phyloP scores from a whole-genome alignment of 345 rosid species.

The Psidium friedrichsthalianum region DNA sequence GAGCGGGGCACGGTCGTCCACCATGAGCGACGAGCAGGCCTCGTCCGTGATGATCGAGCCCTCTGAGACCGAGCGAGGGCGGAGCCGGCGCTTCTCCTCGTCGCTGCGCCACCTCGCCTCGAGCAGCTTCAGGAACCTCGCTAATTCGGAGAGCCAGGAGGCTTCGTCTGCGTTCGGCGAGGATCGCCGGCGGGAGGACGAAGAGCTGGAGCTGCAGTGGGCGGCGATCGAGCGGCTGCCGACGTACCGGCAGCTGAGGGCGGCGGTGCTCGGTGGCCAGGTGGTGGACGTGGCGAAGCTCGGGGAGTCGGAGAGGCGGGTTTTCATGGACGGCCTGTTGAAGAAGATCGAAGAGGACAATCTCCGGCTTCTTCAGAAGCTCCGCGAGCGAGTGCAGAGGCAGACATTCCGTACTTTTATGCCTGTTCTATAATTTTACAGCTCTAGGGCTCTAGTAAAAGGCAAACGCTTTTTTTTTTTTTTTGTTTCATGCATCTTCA shows the following conservation, averaged over 20 bases:
- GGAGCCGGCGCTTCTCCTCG: not conserved
- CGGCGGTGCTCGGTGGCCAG: conserved; percentile 12
- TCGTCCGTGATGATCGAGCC: not conserved
- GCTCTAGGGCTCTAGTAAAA: not conserved
- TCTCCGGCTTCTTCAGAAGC: conserved; percentile 20
- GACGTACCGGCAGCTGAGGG: conserved; percentile 8
- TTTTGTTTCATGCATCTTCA: not conserved
- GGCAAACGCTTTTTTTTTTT: too few relatives aligned
- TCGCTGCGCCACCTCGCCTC: not conserved
- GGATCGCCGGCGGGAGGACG: not conserved
- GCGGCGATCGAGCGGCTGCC: conserved; percentile 35
- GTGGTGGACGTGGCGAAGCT: conserved; percentile 31
- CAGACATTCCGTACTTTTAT: not conserved
- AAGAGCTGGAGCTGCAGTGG: conserved; percentile 24
- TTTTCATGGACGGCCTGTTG: conserved; percentile 27
- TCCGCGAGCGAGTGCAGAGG: conserved; percentile 19
- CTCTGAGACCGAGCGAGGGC: not conserved
- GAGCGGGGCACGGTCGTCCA: not conserved
- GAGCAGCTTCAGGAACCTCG: not conserved
- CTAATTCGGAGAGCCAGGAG: not conserved
- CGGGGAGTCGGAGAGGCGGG: conserved; percentile 14
- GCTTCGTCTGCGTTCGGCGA: not conserved
- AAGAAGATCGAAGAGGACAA: conserved; percentile 28
- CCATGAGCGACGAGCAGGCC: not conserved
- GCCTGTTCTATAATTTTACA: not conserved